Conservation (phyloP, 2,329 filamentous ascomycete genomes). For the Immersiporthe knoxdaviesiana region DNA sequence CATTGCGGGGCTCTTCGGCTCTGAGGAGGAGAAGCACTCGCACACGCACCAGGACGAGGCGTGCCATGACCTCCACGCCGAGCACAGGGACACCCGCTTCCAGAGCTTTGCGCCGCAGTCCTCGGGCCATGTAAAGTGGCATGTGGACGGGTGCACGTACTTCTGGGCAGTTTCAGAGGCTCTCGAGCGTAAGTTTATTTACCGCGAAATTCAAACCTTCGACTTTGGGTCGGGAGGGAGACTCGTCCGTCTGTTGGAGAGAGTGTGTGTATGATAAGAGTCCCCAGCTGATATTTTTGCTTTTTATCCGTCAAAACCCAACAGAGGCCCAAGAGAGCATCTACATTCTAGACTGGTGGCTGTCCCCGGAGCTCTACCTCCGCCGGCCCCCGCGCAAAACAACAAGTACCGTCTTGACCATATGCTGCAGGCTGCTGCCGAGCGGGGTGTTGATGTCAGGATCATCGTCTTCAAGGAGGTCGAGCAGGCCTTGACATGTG, state of each 20-base stretch:
- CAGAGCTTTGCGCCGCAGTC: conserved; percentile 74
- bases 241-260: neutral
- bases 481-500: conserved; percentile 76
- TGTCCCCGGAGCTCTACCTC: conserved; percentile 86
- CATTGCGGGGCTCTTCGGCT: conserved; percentile 44
- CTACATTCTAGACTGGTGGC: conserved; percentile 90
- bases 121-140: conserved; percentile 81
- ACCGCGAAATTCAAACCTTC: too few relatives aligned
- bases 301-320: too few relatives aligned
- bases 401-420: conserved; percentile 83
- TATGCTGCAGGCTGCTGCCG: conserved; percentile 79
- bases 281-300: neutral
- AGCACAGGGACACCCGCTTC: conserved; percentile 56
- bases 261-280: neutral
- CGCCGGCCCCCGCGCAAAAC: conserved; percentile 80
- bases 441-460: conserved; percentile 81
- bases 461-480: conserved; percentile 95
- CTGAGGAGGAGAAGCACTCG: conserved; percentile 47
- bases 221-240: too few relatives aligned
- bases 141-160: conserved; percentile 81
- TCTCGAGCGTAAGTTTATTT: conserved; percentile 64
- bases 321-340: conserved; percentile 73
- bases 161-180: conserved; percentile 85
- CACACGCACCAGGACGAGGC: conserved; percentile 47
- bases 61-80: conserved; percentile 47